Evolutionary conservation across 345 rosid genomes (phyloP).

Genomic region (Eucalyptus cloeziana): DNA sequence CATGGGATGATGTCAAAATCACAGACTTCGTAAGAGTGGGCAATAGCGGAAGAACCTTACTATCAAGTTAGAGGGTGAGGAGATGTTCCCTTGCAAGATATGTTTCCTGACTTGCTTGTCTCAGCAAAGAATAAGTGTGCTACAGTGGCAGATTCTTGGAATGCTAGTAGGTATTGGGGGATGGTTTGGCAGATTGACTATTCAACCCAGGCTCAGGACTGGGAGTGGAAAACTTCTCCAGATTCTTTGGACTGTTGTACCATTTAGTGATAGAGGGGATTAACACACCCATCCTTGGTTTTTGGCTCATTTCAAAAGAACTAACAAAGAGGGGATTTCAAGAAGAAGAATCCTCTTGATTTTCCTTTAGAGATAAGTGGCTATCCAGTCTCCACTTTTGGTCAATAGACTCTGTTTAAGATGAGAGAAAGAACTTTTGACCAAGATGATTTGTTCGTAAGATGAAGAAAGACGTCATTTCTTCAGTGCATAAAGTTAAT

Average conservation of each 20-base stretch:
- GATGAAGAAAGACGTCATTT: neutral
- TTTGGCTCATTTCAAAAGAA: neutral
- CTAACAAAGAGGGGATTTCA: too few species aligned
- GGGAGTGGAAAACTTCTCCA: neutral
- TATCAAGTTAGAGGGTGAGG: neutral
- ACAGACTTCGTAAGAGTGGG: neutral
- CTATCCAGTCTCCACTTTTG: too few species aligned
- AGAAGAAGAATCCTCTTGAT: too few species aligned
- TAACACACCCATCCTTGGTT: neutral
- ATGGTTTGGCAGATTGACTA: neutral
- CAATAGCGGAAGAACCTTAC: neutral
- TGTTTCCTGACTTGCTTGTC: neutral
- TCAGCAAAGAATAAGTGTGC: neutral
- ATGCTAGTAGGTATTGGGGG: neutral
- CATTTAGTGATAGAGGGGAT: neutral
- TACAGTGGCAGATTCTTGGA: neutral
- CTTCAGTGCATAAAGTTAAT: neutral
- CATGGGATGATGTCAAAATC: neutral
- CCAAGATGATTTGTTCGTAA: neutral
- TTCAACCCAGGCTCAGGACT: neutral
- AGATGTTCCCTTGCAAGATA: neutral
- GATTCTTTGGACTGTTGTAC: neutral
- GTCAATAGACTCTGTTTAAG: neutral
- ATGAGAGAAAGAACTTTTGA: neutral
- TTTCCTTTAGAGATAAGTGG: too few species aligned